phyloP scores from a whole-genome alignment of 1,284 basidiomycete species.

The Malassezia furfur region DNA sequence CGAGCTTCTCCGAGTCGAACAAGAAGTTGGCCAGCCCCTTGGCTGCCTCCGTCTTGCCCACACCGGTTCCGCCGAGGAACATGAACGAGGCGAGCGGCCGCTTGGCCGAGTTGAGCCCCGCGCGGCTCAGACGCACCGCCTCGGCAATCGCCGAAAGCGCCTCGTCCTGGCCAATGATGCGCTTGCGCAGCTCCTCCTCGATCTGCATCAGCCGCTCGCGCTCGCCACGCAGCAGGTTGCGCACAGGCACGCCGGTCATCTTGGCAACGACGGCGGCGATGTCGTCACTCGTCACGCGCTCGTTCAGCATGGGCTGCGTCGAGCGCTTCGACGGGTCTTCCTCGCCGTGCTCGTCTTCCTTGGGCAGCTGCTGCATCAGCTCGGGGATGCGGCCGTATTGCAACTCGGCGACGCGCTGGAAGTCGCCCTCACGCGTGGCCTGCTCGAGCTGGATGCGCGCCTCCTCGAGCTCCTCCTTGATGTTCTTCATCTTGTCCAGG shows the following conservation, averaged over 20 bases:
- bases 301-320: slow-evolving; percentile 58
- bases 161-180: slow-evolving; percentile 80
- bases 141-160: slow-evolving; percentile 71
- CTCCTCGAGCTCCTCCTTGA: slow-evolving; percentile 71
- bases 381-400: slow-evolving; percentile 76
- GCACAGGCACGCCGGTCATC: slow-evolving; percentile 81
- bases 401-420: slow-evolving; percentile 65
- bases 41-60: slow-evolving; percentile 72
- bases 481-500: slow-evolving; percentile 65
- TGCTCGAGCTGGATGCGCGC: slow-evolving; percentile 77
- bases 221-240: slow-evolving; percentile 78
- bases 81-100: slow-evolving; percentile 83
- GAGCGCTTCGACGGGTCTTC: not conserved
- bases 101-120: slow-evolving; percentile 74
- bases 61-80: slow-evolving; percentile 77
- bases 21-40: slow-evolving; percentile 76
- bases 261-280: slow-evolving; percentile 75
- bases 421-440: slow-evolving; percentile 73
- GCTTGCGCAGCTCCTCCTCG: slow-evolving; percentile 65
- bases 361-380: slow-evolving; percentile 64
- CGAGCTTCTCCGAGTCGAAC: slow-evolving; percentile 74
- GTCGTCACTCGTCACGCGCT: slow-evolving; percentile 76
- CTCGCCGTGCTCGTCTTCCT: slow-evolving; percentile 55
- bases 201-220: slow-evolving; percentile 78
- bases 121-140: slow-evolving; percentile 78